Evolutionary conservation across 2,329 filamentous ascomycete genomes (phyloP), one percentile per base, ranked within the genome.

Genomic region (Lachnellula occidentalis): DNA sequence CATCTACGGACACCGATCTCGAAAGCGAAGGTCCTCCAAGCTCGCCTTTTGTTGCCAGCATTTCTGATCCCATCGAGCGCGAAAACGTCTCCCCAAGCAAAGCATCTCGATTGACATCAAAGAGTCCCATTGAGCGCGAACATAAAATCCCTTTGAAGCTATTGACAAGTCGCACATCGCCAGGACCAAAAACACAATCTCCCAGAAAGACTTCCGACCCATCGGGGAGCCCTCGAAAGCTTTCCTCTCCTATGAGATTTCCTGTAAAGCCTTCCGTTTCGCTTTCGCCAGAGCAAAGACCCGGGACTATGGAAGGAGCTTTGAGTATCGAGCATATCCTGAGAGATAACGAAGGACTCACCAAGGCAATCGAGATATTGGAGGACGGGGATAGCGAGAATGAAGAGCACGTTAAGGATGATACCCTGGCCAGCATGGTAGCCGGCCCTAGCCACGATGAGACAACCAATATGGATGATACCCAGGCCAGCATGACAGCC

Each of bases 281-380:
- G 14, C 60, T 54, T 15, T 65, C 66, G 14, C 60, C 64, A 11
- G 58, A 62, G 78, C 73, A 70, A 61, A 65, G 27, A 57, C 64
- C 55, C 11, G 37, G 48, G 11, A 42, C 58, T n/a, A 48, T 52
- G 14, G 61, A 65, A 45, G 59, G 50, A 47, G 61, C 61, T 11
- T 47, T 67, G 14, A 59, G 51, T 34, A 63, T 84, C 19, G 78
- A 82, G 51, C 76, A 82, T 53, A 76, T 76, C 2, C 71, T 84
- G 51, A 71, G 72, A 42, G 74, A 79, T 45, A 83, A 82, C 59
- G 75, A 77, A 49, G 80, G 78, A 2, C 71, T 85, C 39, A 78
- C 76, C 62, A 77, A 76, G 53, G 81, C 81, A 5, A 84, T 86
- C 60, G 76, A 80, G 56, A 84, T 85, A 45, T 80, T 85, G 34